Evolutionary conservation across 768 basidiomycete genomes (phyloP), one percentile per base, ranked within the genome.

Genomic region (Podaxis carcinomalis): DNA sequence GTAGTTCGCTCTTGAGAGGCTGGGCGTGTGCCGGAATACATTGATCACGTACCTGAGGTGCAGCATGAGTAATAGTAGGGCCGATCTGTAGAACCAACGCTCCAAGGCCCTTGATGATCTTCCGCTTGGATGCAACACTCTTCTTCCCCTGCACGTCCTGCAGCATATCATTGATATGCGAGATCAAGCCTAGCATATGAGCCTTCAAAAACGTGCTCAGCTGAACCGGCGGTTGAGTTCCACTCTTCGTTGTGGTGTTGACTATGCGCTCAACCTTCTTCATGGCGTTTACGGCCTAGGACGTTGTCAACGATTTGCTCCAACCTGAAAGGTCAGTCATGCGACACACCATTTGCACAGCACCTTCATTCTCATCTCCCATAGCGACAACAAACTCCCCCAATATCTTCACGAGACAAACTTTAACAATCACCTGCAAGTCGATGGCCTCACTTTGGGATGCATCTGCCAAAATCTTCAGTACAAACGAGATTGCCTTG

Each of bases 81-180:
- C 91, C 94, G 59, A 95, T 83, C 19, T 83, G 78, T 9, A 72
- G 67, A n/a, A 93, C 83, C 56, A 98, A 76, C 1, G 77, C 80
- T 5, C 90, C 93, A 40, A 97, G 74, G 63, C 92, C 88, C 25
- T 90, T 83, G 51, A 98, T 76, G 61, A 96, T 89, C 68, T 86
- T 86, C 58, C 82, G 81, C 73, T 97, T 98, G 36, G 80, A 78
- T 7, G 75, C 73, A 0, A 84, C 76, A 0, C 87, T 76, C 65
- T 89, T 89, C 73, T 90, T 93, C 4, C 90, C 91, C 23, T 87
- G 84, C 1, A 89, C 79, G 62, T 94, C 95, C 69, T 93, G 92
- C 56, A 98, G 73, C 73, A 89, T 85, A 35, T 94, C 92, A 66
- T 91, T 95, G 66, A 97, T 82, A 64, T 87, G 80, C 0, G 92